Evolutionary conservation across 345 rosid genomes (phyloP).

Genomic region (Moricandia arvensis): DNA sequence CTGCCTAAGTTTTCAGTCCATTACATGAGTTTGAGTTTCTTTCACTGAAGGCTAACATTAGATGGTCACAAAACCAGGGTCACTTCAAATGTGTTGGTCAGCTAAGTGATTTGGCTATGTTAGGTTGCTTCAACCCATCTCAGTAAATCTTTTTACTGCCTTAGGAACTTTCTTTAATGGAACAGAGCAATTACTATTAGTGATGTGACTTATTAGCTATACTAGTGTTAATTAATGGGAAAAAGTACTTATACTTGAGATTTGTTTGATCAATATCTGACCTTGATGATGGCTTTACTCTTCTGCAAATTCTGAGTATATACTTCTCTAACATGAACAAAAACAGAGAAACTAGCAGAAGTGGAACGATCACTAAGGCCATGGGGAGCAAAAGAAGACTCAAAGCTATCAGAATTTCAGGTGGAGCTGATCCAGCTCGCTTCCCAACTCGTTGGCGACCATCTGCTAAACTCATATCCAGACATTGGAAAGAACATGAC

Average conservation of each 20-base stretch:
- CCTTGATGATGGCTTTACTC: background rate
- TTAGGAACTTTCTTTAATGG: background rate
- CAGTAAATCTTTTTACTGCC: background rate
- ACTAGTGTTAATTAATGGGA: too few relatives aligned
- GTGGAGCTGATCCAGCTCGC: conserved; percentile 96
- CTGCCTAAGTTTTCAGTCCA: background rate
- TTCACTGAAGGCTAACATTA: background rate
- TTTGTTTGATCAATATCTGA: background rate
- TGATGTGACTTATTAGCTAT: background rate
- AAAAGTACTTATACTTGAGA: background rate
- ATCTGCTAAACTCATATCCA: conserved; percentile 78
- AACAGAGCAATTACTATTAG: background rate
- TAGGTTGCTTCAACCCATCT: background rate
- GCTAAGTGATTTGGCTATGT: background rate
- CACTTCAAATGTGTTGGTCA: background rate
- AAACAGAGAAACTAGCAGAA: conserved; percentile 73
- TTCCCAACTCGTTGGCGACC: conserved; percentile 88
- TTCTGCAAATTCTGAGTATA: background rate
- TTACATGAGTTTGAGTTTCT: background rate
- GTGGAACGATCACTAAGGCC: conserved; percentile 61
- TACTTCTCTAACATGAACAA: conserved; percentile 9
- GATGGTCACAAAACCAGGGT: background rate
- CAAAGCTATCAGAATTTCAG: conserved; percentile 82
- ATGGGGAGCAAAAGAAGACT: conserved; percentile 73
- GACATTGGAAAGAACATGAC: conserved; percentile 84